Base-by-base conservation (phyloP, 768 basidiomycete species). In the Tephrocybe sp. region DNA sequence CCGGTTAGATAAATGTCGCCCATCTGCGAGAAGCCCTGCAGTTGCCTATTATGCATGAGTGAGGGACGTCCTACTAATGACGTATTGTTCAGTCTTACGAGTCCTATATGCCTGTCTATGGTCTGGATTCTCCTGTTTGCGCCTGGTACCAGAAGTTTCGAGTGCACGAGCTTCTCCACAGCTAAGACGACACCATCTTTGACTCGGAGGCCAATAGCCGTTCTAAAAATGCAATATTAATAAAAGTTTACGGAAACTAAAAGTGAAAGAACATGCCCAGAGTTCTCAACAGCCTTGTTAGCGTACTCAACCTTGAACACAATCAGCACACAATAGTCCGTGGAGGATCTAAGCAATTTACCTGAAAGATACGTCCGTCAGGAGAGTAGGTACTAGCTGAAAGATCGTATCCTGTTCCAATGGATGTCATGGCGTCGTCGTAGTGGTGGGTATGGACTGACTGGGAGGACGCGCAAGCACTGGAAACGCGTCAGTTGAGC, bases 281-380 rank as follows among this genome's bases (percentile, higher is more conserved):
- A 92, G 72, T 97, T 96, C 73, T 99, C 97, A 54, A 98, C 97
- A 11, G 97, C 96, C 71, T 99, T 98, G 73, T 86, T 88, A 47
- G 97, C 97, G 62, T 98, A 98, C 73, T 98, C 96, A 67, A 98
- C 89, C 93, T 37, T 96, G 57, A 34, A 21, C 13, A 15, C 44
- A 18, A 57, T 53, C 42, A 34, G 49, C 40, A 43, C 37, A 50
- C 44, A 43, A 53, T 11, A 18, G 31, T 26, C 47, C 50, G 24
- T 9, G 15, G 27, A 37, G 39, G 18, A 30, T 25, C 25, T 26
- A 18, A 21, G 18, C 5, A 25, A 46, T 51, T 44, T 25, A 92
- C 95, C 83, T 99, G 97, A 66, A 99, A 99, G 65, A 99, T 94
- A 57, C 97, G 86, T 24, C 97, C 97, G 72, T 99, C 96, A 54